phyloP scores from a whole-genome alignment of 2,329 filamentous ascomycete genomes.

The Phoma sp. region DNA sequence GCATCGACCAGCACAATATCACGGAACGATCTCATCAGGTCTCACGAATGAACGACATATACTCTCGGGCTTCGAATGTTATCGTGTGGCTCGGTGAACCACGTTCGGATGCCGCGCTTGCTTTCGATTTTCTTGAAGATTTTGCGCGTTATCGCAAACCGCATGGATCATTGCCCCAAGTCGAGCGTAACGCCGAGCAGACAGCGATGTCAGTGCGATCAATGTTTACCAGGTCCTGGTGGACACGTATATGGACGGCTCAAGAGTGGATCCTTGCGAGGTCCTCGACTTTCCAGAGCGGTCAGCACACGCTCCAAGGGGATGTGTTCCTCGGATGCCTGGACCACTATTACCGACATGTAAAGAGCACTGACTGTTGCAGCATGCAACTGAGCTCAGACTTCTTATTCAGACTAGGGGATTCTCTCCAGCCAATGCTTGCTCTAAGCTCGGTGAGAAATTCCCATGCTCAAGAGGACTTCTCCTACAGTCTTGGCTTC shows the following conservation, averaged over 20 bases:
- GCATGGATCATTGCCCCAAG: neutral
- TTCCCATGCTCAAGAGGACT: constrained; percentile 2
- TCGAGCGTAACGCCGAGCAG: neutral
- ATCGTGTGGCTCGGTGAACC: constrained; percentile 14
- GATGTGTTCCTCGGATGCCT: constrained; percentile 3
- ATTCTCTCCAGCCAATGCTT: constrained; percentile 8
- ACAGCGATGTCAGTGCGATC: constrained; percentile 8
- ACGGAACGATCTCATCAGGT: constrained; percentile 13
- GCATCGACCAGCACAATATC: constrained; percentile 19
- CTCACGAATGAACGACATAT: constrained; percentile 13
- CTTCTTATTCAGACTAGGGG: constrained; percentile 6
- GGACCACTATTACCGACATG: constrained; percentile 1
- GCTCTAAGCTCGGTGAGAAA: constrained; percentile 1
- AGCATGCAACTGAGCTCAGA: constrained; percentile 9
- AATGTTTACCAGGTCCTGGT: constrained; percentile 5
- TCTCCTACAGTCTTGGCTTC: constrained; percentile 8
- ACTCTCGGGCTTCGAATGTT: constrained; percentile 4
- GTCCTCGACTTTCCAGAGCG: constrained; percentile 4
- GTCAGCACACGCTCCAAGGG: constrained; percentile 1
- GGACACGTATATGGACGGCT: constrained; percentile 12
- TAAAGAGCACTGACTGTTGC: constrained; percentile 5
- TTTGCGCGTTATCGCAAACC: neutral
- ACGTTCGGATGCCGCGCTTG: constrained; percentile 2
- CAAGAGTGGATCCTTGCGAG: constrained; percentile 13
- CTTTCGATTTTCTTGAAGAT: constrained; percentile 3